Evolutionary conservation across 2,329 filamentous ascomycete genomes (phyloP).

Genomic region (Chalara sp.): DNA sequence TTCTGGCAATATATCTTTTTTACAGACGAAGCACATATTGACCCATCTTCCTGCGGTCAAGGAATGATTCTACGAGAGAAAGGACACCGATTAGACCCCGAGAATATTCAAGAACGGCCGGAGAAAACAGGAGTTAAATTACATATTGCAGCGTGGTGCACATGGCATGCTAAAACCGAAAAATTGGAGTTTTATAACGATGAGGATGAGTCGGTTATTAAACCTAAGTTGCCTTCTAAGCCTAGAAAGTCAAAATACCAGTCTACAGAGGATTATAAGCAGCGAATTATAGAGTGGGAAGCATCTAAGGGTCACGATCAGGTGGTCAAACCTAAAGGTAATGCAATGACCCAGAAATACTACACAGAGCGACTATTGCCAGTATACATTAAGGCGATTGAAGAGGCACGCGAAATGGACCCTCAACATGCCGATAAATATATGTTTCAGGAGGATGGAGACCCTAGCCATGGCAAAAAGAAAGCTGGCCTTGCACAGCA

Average conservation of each 20-base stretch:
- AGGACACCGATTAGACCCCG: not conserved
- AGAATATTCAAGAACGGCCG: not conserved
- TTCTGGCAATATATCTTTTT: not conserved
- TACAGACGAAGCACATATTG: no score
- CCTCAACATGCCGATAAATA: not conserved
- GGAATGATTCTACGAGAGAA: not conserved
- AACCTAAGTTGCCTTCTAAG: not conserved
- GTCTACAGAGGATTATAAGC: not conserved
- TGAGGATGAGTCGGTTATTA: not conserved
- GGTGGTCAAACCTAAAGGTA: not conserved
- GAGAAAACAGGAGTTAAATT: not conserved
- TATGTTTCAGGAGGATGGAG: not conserved
- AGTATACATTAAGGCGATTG: not conserved
- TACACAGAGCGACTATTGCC: not conserved
- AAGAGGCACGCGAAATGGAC: not conserved
- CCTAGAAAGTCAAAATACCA: not conserved
- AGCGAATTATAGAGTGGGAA: not conserved
- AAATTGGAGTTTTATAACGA: conserved; percentile 5
- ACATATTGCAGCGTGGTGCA: conserved; percentile 2
- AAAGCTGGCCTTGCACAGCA: not conserved
- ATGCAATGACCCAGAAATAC: conserved; percentile 2
- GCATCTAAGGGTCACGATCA: not conserved
- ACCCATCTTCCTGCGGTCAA: not conserved
- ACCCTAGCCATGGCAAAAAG: not conserved
- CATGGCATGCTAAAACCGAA: conserved; percentile 1